Conservation (phyloP, 257 asterid species). For the Fraxinus pennsylvanica region DNA sequence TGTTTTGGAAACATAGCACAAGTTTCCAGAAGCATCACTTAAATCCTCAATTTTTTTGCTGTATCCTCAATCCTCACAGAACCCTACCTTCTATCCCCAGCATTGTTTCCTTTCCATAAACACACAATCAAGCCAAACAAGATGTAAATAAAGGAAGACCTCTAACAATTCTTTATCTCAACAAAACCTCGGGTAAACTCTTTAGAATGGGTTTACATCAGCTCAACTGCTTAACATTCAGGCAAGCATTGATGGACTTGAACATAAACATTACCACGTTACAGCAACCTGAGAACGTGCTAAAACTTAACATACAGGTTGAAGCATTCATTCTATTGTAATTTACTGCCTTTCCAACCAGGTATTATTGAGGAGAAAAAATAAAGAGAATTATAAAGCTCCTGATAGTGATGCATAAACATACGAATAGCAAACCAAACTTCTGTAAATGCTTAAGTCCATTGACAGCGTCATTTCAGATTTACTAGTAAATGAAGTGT, state of each 20-base stretch:
- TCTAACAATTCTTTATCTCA: not conserved
- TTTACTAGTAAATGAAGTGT: not conserved
- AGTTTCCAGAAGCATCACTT: not conserved
- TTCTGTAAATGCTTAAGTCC: not conserved
- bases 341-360: not conserved
- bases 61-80: not conserved
- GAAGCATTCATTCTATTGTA: not conserved
- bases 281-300: not conserved
- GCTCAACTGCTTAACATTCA: not conserved
- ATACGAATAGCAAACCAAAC: not conserved
- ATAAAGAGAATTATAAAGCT: not conserved
- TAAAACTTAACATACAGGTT: not conserved
- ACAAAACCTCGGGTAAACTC: too few species aligned
- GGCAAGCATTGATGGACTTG: not conserved
- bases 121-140: not conserved
- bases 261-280: not conserved
- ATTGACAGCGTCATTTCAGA: not conserved
- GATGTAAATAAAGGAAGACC: not conserved
- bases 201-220: not conserved
- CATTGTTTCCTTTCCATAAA: not conserved
- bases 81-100: not conserved
- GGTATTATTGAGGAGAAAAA: not conserved
- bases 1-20: not conserved
- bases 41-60: not conserved
- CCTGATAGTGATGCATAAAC: not conserved